Percentiles rank a stretch among this genome's conserved stretches.
These are phyloP conservation scores for Cutaneotrichosporon sp. DNA, from an alignment of 1,284 basidiomycete species.

Conservation along the genomic window DNA sequence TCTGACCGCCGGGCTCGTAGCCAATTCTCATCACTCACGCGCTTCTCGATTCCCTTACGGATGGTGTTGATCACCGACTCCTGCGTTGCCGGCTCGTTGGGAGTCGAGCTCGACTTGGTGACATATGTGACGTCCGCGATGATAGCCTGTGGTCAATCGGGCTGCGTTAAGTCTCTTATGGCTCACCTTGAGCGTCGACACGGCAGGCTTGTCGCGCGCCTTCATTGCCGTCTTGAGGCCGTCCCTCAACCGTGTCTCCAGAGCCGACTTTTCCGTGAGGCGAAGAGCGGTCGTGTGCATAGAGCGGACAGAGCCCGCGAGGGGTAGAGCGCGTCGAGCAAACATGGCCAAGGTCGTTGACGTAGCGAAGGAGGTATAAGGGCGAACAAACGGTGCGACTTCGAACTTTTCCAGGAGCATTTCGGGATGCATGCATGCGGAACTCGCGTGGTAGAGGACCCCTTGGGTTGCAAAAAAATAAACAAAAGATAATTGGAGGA, in stretches of 20 bases:
- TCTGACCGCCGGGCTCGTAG: not conserved
- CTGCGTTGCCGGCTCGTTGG: conserved; percentile 32
- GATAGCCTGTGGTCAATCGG: conserved; percentile 28
- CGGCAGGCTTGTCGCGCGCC: conserved; percentile 34
- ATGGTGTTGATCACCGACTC: conserved; percentile 33
- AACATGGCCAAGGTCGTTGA: conserved; percentile 17
- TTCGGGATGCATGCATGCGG: too few species aligned
- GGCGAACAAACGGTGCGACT: too few species aligned
- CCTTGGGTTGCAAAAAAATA: too few species aligned
- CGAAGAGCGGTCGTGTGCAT: conserved; percentile 20
- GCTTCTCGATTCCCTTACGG: conserved; percentile 39
- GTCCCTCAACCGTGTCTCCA: conserved; percentile 35
- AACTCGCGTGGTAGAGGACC: too few species aligned
- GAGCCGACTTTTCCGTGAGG: conserved; percentile 14
- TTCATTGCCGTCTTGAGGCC: conserved; percentile 48
- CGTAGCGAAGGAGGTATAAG: too few species aligned
- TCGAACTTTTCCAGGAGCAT: too few species aligned
- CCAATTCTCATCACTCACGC: conserved; percentile 25
- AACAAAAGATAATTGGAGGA: conserved; percentile 2
- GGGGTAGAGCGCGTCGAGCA: conserved; percentile 5
- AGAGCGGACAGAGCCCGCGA: not conserved
- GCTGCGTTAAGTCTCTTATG: not conserved
- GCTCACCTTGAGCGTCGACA: conserved; percentile 36
- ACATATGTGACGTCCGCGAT: conserved; percentile 42
- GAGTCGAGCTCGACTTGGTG: conserved; percentile 35